phyloP scores from a whole-genome alignment of 768 basidiomycete genomes.

The Tulasnella sp. region DNA sequence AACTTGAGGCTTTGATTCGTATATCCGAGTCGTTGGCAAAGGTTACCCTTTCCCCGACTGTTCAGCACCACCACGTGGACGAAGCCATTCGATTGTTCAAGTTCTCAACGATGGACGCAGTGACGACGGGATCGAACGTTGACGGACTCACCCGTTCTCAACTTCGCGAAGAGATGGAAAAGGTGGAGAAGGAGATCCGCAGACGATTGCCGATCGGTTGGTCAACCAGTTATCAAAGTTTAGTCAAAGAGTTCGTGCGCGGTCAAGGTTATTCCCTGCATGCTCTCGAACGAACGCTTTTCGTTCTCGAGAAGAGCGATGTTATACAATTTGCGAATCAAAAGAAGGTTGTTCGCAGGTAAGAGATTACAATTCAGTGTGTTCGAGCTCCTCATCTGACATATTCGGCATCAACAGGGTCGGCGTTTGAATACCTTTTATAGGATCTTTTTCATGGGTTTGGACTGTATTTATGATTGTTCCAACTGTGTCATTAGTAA shows the following conservation, averaged over 20 bases:
- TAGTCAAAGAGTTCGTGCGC: slow-evolving; percentile 88
- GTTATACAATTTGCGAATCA: slow-evolving; percentile 73
- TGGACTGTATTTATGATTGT: background rate
- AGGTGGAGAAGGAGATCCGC: slow-evolving; percentile 82
- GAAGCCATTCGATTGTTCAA: slow-evolving; percentile 98
- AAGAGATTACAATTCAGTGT: background rate
- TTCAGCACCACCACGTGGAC: slow-evolving; percentile 91
- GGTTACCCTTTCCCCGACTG: slow-evolving; percentile 79
- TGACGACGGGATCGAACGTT: slow-evolving; percentile 77
- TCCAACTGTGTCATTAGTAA: background rate
- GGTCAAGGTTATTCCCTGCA: slow-evolving; percentile 88
- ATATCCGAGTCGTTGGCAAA: slow-evolving; percentile 97
- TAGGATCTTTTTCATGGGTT: background rate
- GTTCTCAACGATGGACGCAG: slow-evolving; percentile 98
- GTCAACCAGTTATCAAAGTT: slow-evolving; percentile 93
- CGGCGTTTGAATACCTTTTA: background rate
- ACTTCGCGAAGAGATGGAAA: slow-evolving; percentile 86
- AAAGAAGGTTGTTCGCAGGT: slow-evolving; percentile 26
- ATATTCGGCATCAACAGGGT: background rate
- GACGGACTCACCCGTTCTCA: slow-evolving; percentile 90
- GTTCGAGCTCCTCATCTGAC: background rate
- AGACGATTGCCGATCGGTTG: slow-evolving; percentile 87
- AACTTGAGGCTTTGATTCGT: slow-evolving; percentile 97
- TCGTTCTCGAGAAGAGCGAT: slow-evolving; percentile 91
- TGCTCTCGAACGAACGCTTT: slow-evolving; percentile 86